A percentile compares a stretch with the other conserved stretches of the same genome.
Conservation (phyloP, 1,284 basidiomycete species). For the Fistulinella cinereoalba region DNA sequence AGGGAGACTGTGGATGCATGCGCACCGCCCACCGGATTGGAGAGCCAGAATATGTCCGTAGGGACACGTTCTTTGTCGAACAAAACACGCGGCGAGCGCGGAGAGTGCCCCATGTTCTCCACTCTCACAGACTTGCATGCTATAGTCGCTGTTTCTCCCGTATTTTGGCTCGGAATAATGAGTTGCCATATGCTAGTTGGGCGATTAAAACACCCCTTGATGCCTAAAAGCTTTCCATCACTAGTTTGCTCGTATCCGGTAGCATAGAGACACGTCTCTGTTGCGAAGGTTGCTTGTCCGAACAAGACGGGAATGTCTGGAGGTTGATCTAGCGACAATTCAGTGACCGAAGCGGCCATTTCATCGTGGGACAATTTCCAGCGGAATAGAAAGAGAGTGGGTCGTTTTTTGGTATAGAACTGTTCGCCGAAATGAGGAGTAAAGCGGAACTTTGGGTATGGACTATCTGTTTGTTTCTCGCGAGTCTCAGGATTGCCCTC, state of each 20-base stretch:
- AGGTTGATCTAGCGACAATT: conserved; percentile 17
- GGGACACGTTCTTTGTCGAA: conserved; percentile 31
- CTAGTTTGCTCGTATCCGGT: conserved; percentile 58
- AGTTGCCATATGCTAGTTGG: conserved; percentile 58
- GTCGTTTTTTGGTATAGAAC: conserved; percentile 45
- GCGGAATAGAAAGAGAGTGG: conserved; percentile 48
- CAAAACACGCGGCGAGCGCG: conserved; percentile 53
- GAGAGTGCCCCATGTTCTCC: conserved; percentile 43
- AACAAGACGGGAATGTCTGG: conserved; percentile 35
- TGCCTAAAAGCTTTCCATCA: conserved; percentile 58
- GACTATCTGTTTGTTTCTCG: conserved; percentile 31
- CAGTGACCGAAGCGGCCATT: conserved; percentile 5
- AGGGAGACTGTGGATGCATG: conserved; percentile 59
- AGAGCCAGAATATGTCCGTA: conserved; percentile 50
- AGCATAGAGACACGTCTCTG: conserved; percentile 46
- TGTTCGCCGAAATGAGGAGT: conserved; percentile 57
- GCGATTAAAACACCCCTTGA: conserved; percentile 63
- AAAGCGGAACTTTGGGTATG: conserved; percentile 50
- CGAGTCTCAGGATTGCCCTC: conserved; percentile 43
- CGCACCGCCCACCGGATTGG: conserved; percentile 53
- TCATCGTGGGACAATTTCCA: conserved; percentile 34
- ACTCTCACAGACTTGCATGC: conserved; percentile 36
- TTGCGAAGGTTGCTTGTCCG: conserved; percentile 55
- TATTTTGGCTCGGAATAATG: conserved; percentile 9
- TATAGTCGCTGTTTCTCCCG: background rate